A percentile compares a stretch with the other conserved stretches of the same genome.
Evolutionary conservation across 129 eudicot species (phyloP).

Genomic region (Kitagawia praeruptora): DNA sequence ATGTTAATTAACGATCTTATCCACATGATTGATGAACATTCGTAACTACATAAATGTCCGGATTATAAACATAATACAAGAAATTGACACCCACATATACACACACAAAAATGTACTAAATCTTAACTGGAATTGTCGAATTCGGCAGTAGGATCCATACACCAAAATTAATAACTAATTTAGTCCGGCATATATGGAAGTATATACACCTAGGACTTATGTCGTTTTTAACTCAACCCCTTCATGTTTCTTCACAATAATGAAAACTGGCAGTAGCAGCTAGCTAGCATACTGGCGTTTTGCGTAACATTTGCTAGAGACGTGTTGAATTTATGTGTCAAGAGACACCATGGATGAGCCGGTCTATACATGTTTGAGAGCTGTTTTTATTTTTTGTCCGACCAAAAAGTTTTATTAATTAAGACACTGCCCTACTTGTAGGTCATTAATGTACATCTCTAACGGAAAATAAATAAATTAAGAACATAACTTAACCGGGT

Average conservation of each 20-base stretch:
- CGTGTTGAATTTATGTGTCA: not conserved
- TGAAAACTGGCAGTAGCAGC: not conserved
- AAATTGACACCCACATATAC: not conserved
- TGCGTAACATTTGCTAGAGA: not conserved
- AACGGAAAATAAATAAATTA: no score
- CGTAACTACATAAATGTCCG: not conserved
- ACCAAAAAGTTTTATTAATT: not conserved
- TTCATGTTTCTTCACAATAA: not conserved
- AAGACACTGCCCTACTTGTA: not conserved
- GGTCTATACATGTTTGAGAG: not conserved
- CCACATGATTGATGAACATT: constrained; percentile 1
- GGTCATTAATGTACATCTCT: not conserved
- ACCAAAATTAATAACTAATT: not conserved
- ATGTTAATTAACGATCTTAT: not conserved
- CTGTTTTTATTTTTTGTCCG: not conserved
- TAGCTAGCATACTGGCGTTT: not conserved
- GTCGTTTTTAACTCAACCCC: not conserved
- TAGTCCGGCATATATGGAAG: not conserved
- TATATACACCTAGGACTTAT: not conserved
- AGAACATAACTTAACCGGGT: no score
- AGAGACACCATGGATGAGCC: not conserved
- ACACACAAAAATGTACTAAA: not conserved
- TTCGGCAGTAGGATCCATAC: not conserved
- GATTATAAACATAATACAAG: not conserved
- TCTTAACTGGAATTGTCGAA: constrained; percentile 3